A percentile compares a stretch with the other conserved stretches of the same genome.
Conservation (phyloP, 345 rosid species). For the Brassica juncea region DNA sequence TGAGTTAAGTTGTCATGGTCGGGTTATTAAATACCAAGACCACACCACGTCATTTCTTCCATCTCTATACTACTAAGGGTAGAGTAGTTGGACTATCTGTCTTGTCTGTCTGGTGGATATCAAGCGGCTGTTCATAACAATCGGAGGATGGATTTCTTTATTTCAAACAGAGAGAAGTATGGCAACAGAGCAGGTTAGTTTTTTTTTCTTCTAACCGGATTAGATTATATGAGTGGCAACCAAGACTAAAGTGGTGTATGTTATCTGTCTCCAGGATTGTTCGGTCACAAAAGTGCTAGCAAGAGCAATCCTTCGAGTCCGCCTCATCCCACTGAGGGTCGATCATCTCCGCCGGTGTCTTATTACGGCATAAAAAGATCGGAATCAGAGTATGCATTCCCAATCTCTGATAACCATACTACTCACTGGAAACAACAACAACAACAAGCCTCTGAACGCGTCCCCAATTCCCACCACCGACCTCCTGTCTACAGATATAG, state of each 20-base stretch:
- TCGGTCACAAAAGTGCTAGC: conserved; percentile 23
- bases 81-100: not conserved
- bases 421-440: conserved; percentile 38
- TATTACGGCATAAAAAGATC: conserved; percentile 26
- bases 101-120: not conserved
- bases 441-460: conserved; percentile 31
- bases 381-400: conserved; percentile 32
- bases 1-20: not conserved
- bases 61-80: not conserved
- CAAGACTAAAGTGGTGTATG: not conserved
- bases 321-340: conserved; percentile 19
- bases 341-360: conserved; percentile 13
- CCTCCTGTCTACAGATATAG: conserved; percentile 39
- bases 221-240: not conserved
- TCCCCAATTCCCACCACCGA: conserved; percentile 29
- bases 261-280: conserved; percentile 24
- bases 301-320: conserved; percentile 41
- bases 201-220: not conserved
- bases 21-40: not conserved
- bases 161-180: not conserved
- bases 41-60: not conserved
- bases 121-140: not conserved
- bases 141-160: not conserved
- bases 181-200: not conserved
- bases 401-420: conserved; percentile 30